A percentile compares a stretch with the other conserved stretches of the same genome.
phyloP scores from a whole-genome alignment of 129 eudicot genomes.

The Flaveria ramosissima region DNA sequence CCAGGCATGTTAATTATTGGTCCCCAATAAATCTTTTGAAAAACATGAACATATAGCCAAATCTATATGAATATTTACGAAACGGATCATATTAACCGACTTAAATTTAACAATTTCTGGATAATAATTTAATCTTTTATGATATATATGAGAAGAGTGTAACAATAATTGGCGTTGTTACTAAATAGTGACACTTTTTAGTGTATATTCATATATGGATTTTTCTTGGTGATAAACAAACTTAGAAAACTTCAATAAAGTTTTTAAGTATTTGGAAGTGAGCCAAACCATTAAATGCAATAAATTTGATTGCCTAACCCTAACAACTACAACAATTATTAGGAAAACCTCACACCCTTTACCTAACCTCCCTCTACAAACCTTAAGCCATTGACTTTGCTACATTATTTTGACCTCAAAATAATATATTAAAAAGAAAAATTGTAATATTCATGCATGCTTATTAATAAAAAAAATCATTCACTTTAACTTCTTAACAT shows the following conservation, averaged over 20 bases:
- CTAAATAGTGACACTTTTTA: not conserved
- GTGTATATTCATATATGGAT: not conserved
- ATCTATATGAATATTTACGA: too few species aligned
- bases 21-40: not conserved
- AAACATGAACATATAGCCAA: not conserved
- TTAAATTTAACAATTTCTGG: too few species aligned
- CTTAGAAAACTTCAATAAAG: not conserved
- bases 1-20: not conserved
- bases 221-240: not conserved
- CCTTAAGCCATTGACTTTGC: conserved; percentile 26
- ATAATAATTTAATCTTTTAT: too few species aligned
- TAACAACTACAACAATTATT: conserved; percentile 37
- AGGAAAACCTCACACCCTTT: conserved; percentile 32
- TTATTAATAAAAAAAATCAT: not conserved
- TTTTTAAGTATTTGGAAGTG: too few species aligned
- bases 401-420: not conserved
- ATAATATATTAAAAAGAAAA: not conserved
- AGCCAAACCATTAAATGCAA: not conserved
- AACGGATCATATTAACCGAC: too few species aligned
- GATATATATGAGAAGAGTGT: too few species aligned
- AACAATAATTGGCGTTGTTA: not conserved
- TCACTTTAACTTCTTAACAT: too few species aligned
- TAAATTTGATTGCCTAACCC: conserved; percentile 39
- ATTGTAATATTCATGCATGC: not conserved
- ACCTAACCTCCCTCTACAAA: conserved; percentile 28